Evolutionary conservation across 2,329 filamentous ascomycete species (phyloP), one percentile per base, ranked within the genome.

Genomic region (Apiospora saccharicola): DNA sequence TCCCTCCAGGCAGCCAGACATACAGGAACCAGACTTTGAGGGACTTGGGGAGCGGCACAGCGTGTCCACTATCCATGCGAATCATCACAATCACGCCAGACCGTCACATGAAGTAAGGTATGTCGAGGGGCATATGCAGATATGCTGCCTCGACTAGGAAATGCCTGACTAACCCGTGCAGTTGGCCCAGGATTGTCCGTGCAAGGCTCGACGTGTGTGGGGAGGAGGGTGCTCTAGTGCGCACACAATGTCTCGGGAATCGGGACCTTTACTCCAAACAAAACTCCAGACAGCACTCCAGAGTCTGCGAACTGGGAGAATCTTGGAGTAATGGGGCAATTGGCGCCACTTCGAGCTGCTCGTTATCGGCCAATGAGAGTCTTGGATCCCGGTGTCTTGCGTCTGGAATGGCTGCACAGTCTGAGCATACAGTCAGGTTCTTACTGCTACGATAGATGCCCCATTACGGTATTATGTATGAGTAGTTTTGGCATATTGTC

Each of bases 171-270:
- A 64, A 64, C 57, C 34, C 13, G 19, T 37, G 53, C 53, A 61
- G 53, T 61, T 61, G 53, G 16, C 12, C 53, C 19, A 34, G 53
- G 53, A 61, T 61, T 61, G 53, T 7, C 53, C n/a, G 16, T 37
- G 34, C 57, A 41, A 41, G 34, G n/a, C 57, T 64, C 34, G 57
- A 34, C 16, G 53, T 14, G 49, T 14, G 57, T 64, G 57, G 57
- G 41, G 57, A 41, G 34, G 30, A 34, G 26, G 14, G 51, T 37
- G 16, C 30, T 49, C 53, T 37, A 61, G 24, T 53, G 53, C 30
- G 53, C 53, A 61, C 53, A 61, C 30, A 61, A 37, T 61, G 53
- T 61, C 53, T 61, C 57, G 57, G 57, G 57, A 37, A 34, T 64
- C 57, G 57, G 57, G 34, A 64, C 57, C 57, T 64, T 64, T 64